These are phyloP conservation scores for Pleurostoma richardsiae DNA, from an alignment of 2,329 filamentous ascomycete genomes.

Conservation along the genomic window DNA sequence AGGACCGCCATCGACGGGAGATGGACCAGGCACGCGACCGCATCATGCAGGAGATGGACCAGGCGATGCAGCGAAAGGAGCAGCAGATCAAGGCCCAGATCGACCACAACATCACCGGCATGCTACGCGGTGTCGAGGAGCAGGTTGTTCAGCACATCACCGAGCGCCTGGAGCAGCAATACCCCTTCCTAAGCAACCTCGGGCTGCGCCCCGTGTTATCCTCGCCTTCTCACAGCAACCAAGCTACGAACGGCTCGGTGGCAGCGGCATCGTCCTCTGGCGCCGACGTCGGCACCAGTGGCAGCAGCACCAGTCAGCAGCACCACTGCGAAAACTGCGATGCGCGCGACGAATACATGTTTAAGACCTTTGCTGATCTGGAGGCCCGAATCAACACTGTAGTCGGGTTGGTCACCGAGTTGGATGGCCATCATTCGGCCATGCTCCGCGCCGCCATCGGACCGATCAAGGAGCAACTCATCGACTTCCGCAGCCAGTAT, in stretches of 20 bases:
- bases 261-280: neutral
- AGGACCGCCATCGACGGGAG: neutral
- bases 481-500: conserved; percentile 51
- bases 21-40: conserved; percentile 1
- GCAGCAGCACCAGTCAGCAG: conserved; percentile 36
- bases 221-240: neutral
- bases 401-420: conserved; percentile 50
- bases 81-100: neutral
- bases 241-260: neutral
- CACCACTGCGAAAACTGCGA: neutral
- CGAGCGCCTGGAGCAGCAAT: conserved; percentile 22
- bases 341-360: conserved; percentile 32
- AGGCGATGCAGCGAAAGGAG: conserved; percentile 3
- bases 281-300: conserved; percentile 24
- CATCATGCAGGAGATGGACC: conserved; percentile 1
- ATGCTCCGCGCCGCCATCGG: conserved; percentile 58
- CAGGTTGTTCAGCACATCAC: neutral
- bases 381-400: conserved; percentile 53
- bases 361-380: conserved; percentile 42
- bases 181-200: conserved; percentile 28
- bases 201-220: conserved; percentile 12
- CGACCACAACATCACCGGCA: neutral
- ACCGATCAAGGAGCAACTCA: conserved; percentile 58
- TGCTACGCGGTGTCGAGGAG: neutral
- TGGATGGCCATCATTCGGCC: conserved; percentile 56